These are phyloP conservation scores for Eleusine coracana DNA, from an alignment of 176 grass and related monocot genomes.

Conservation along the genomic window DNA sequence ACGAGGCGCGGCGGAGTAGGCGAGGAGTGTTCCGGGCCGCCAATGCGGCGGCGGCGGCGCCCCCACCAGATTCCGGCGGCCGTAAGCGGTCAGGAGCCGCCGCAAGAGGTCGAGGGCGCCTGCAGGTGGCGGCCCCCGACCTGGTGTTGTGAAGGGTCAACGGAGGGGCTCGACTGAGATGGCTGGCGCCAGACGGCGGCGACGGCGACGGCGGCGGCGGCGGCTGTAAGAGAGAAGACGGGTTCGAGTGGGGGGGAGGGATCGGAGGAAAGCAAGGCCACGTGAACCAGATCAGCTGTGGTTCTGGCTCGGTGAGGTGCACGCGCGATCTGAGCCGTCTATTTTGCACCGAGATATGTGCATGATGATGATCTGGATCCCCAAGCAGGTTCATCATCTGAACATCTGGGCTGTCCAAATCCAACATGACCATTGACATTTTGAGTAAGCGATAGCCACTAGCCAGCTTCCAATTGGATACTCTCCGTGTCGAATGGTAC, in stretches of 20 bases:
- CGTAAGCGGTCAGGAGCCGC: background rate
- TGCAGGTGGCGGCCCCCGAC: background rate
- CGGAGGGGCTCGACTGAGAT: background rate
- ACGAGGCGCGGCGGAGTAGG: slow-evolving; percentile 26
- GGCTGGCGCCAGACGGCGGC: background rate
- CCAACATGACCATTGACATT: background rate
- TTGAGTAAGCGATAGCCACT: no score
- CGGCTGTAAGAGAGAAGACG: background rate
- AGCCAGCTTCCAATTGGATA: no score
- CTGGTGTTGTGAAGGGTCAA: background rate
- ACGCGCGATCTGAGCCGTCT: background rate
- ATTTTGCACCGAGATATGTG: slow-evolving; percentile 2
- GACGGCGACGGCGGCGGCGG: slow-evolving; percentile 2
- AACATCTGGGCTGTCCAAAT: background rate
- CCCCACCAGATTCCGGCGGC: background rate
- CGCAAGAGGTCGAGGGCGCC: background rate
- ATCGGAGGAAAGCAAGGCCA: slow-evolving; percentile 24
- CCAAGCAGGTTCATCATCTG: background rate
- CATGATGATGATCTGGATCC: background rate
- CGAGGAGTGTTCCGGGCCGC: background rate
- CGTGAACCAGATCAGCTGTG: background rate
- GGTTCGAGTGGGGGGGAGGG: background rate
- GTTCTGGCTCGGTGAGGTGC: background rate
- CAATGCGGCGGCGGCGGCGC: background rate
- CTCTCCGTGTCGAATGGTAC: background rate